These are phyloP conservation scores for Wickerhamiella infanticola DNA, from an alignment of 1,139 yeast species.

Conservation along the genomic window DNA sequence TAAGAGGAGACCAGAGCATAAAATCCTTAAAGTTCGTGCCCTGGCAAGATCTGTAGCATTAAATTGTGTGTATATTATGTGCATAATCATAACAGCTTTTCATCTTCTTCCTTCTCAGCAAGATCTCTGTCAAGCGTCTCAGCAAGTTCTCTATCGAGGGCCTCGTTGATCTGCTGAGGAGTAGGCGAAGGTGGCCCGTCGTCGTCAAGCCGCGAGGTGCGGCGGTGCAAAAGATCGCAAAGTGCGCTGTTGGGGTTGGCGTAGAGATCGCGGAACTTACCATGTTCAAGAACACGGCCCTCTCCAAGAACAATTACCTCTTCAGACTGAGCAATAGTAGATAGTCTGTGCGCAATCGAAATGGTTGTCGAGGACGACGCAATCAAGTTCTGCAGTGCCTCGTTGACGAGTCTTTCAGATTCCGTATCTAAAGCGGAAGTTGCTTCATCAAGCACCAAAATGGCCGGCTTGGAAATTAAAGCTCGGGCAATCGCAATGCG, in stretches of 20 bases:
- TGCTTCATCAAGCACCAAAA: conserved; percentile 65
- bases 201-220: conserved; percentile 12
- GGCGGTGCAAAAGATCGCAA: conserved; percentile 38
- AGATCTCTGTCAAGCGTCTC: conserved; percentile 10
- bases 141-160: conserved; percentile 14
- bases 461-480: conserved; percentile 53
- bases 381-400: conserved; percentile 47
- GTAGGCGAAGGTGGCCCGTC: not conserved
- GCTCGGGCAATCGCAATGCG: conserved; percentile 76
- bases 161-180: not conserved
- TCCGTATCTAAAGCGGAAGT: conserved; percentile 75
- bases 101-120: conserved; percentile 11
- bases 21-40: conserved; percentile 1
- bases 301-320: conserved; percentile 65
- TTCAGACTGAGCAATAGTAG: conserved; percentile 77
- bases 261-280: conserved; percentile 50
- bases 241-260: conserved; percentile 49
- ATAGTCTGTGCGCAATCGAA: conserved; percentile 81
- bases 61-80: not conserved
- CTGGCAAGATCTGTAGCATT: conserved; percentile 4
- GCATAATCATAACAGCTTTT: conserved; percentile 1
- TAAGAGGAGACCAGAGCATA: conserved; percentile 4
- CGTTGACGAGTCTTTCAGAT: conserved; percentile 70
- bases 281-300: conserved; percentile 79
- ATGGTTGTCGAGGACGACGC: conserved; percentile 58